Percentiles rank a stretch among this genome's conserved stretches.
phyloP scores from a whole-genome alignment of 352 stramenopile species.

The Elongisporangium prolatum region DNA sequence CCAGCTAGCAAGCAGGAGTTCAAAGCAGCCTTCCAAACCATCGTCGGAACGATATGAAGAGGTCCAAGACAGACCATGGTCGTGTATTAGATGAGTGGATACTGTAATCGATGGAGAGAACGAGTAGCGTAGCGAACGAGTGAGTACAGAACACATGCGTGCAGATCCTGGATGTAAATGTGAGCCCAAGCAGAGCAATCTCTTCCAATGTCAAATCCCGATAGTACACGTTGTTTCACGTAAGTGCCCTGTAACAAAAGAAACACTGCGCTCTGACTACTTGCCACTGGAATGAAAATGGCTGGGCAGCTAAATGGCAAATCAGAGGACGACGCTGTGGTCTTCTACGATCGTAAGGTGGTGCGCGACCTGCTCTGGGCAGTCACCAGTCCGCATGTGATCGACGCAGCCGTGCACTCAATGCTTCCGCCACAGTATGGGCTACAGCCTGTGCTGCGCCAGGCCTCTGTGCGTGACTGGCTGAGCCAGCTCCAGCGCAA shows the following conservation, averaged over 20 bases:
- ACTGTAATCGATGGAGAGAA: not conserved
- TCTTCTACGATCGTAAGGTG: slow-evolving; percentile 39
- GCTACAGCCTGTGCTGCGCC: slow-evolving; percentile 12
- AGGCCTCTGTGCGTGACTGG: slow-evolving; percentile 37
- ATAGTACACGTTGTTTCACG: not conserved
- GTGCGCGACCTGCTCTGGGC: slow-evolving; percentile 66
- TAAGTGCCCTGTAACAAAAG: not conserved
- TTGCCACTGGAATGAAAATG: slow-evolving; percentile 1
- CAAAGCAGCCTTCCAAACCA: slow-evolving; percentile 24
- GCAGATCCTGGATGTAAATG: not conserved
- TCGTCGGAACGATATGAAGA: slow-evolving; percentile 2
- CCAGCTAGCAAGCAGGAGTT: slow-evolving; percentile 48
- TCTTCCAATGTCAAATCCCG: not conserved
- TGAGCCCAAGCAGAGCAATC: not conserved
- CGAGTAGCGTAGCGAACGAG: not conserved
- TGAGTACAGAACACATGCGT: not conserved
- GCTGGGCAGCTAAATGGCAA: not conserved
- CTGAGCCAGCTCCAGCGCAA: slow-evolving; percentile 35
- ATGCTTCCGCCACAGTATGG: slow-evolving; percentile 42
- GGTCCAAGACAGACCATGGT: not conserved
- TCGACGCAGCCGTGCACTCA: slow-evolving; percentile 29
- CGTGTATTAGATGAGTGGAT: not conserved
- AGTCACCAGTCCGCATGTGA: slow-evolving; percentile 53
- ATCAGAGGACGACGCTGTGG: not conserved
- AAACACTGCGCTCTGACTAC: not conserved